Base-by-base conservation (phyloP, 2,329 filamentous ascomycete species). In the Penicillium digitatum region DNA sequence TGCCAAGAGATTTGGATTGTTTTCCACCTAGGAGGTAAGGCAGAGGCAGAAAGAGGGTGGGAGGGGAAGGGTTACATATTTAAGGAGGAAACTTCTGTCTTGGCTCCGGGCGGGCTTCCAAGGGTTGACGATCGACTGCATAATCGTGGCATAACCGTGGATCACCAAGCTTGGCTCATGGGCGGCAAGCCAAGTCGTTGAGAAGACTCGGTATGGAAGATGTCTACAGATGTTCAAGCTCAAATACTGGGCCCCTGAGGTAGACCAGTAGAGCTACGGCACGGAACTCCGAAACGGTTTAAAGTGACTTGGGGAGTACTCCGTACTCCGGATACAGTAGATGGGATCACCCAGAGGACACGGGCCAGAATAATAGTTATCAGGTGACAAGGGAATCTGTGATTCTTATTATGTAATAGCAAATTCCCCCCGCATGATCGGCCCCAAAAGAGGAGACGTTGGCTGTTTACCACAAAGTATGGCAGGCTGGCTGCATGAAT, bases 331-430 rank as follows among this genome's bases (percentile, higher is more conserved):
- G 18, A 37, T n/a, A 24, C 26, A 42, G 6, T n/a, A 2, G 4
- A n/a, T n/a, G 22, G 22, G 9, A 42, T 22, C 46, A 27, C 18
- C 32, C 16, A 20, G 45, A 20, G 50, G 54, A 44, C 44, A 52
- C 26, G 37, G 48, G 42, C 50, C 46, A 31, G 22, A 24, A 42
- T 39, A 40, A 11, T 26, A n/a, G n/a, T n/a, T n/a, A 45, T 65
- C 62, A 65, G 59, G 59, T 65, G 62, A 65, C 37, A 35, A 16
- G 11, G 32, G 8, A 9, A 20, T 20, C 39, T 22, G 27, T 31
- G 18, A 38, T 61, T 54, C 8, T 29, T 18, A 54, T 65, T 65
- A 62, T 57, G 61, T 65, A 65, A 65, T 60, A 48, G 44, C 51
- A 44, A 34, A 39, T 8, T 40, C 22, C 43, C 59, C 61, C 62